Evolutionary conservation across 768 basidiomycete species (phyloP).

Genomic region (Atractiella rhizophila): DNA sequence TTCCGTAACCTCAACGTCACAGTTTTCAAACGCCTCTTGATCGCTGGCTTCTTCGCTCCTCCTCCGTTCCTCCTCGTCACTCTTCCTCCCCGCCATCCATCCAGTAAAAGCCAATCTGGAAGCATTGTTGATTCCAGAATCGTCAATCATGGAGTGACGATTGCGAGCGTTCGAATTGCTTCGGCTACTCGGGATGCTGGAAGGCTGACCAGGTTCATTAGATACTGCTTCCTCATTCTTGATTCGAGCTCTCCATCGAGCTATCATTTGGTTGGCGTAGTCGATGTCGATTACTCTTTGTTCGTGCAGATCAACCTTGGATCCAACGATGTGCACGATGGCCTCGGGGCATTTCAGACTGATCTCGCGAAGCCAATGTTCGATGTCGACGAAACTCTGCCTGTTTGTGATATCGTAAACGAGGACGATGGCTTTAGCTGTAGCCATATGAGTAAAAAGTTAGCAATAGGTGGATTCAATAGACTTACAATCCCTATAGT

Average conservation of each 20-base stretch:
- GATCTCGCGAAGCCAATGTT: conserved; percentile 39
- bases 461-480: no score
- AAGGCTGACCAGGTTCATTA: conserved; percentile 1
- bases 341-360: conserved; percentile 17
- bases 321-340: conserved; percentile 82
- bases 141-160: neutral
- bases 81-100: no score
- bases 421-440: conserved; percentile 75
- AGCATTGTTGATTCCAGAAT: neutral
- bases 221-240: conserved; percentile 25
- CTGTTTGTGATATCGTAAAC: conserved; percentile 87
- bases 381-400: conserved; percentile 65
- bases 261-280: conserved; percentile 54
- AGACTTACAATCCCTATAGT: conserved; percentile 89
- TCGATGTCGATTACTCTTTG: conserved; percentile 27
- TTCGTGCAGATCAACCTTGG: conserved; percentile 30
- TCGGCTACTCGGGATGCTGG: neutral
- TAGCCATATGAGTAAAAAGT: no score
- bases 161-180: neutral
- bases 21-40: conserved; percentile 56
- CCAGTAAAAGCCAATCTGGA: neutral
- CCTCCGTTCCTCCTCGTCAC: conserved; percentile 24
- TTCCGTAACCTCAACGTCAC: conserved; percentile 68
- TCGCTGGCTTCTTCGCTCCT: conserved; percentile 23
- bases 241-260: conserved; percentile 44